Base-by-base conservation (phyloP, 2,329 filamentous ascomycete genomes). In the Fusarium sp. region DNA sequence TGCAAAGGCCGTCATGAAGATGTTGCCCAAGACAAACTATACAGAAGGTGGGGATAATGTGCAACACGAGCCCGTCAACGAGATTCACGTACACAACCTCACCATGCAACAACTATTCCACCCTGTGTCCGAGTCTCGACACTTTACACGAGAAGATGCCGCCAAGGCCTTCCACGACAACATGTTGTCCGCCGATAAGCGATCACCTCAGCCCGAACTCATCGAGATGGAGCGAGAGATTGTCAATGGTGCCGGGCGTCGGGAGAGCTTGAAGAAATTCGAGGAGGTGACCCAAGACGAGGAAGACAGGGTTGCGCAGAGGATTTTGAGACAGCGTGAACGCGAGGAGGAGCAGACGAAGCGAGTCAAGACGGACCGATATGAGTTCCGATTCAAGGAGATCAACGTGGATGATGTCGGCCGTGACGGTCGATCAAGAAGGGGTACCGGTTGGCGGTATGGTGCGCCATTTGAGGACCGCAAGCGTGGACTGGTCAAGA, bases 1-100 rank as follows among this genome's bases (percentile, higher is more conserved):
- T 75, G 83, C 89, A 21, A 84, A 84, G 53, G 91, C 92, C 10
- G 82, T 98, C 21, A 81, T 92, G 67, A 77, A 79, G 31, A 96
- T 97, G 93, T 80, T 98, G 6, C 93, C 92, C 3, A 83, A 82
- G 50, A 91, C 86, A n/a, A 77, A 78, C 73, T 88, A 71, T 75
- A 82, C 57, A 80, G 81, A 50, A 71, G 80, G 66, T 71, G 81
- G 68, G 77, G 85, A 78, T 75, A 73, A 74, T 5, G 23, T 44
- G 15, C 76, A 79, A 0, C 84, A 86, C 67, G 85, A 89, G 75
- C 79, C 84, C 19, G 84, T 88, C 73, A 88, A 88, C 72, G 86
- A 88, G 72, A 76, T 89, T 17, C 81, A 86, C 66, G 80, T 86
- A n/a, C 86, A 88, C 74, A 79, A 79, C 45, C 77, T 80, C 67